These are phyloP conservation scores for Xylona heveae DNA, from an alignment of 495 filamentous ascomycete genomes.

Conservation along the genomic window DNA sequence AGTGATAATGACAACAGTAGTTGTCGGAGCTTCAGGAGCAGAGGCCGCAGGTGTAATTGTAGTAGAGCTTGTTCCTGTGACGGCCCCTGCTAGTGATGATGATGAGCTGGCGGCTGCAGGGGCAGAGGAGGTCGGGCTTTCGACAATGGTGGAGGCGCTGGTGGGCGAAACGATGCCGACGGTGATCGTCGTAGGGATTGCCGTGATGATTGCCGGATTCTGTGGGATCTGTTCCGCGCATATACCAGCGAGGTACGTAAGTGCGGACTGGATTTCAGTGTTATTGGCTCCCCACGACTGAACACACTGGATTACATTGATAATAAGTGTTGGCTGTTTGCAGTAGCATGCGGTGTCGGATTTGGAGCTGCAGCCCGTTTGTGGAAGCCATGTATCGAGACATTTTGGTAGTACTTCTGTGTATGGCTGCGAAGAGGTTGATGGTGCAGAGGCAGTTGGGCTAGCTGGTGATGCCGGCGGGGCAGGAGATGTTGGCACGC, in stretches of 20 bases:
- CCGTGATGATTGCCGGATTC: conserved; percentile 76
- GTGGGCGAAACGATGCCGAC: too few species aligned
- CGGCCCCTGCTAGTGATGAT: background rate
- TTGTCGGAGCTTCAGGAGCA: too few species aligned
- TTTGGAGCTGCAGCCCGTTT: conserved; percentile 62
- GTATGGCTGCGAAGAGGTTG: conserved; percentile 24
- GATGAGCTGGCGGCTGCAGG: too few species aligned
- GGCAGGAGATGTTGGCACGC: conserved; percentile 7
- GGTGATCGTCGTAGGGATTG: conserved; percentile 35
- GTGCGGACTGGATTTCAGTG: conserved; percentile 42
- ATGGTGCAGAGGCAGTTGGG: conserved; percentile 7
- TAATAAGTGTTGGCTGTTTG: conserved; percentile 51
- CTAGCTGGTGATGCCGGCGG: conserved; percentile 10
- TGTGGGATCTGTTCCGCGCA: conserved; percentile 50
- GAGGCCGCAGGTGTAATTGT: too few species aligned
- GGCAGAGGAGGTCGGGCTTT: too few species aligned
- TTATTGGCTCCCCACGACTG: conserved; percentile 48
- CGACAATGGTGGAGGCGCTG: too few species aligned
- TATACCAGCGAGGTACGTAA: conserved; percentile 78
- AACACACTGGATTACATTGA: conserved; percentile 64
- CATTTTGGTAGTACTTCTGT: conserved; percentile 66
- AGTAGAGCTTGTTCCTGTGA: too few species aligned
- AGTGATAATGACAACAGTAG: background rate
- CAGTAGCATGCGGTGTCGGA: conserved; percentile 73
- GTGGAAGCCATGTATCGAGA: conserved; percentile 80